Evolutionary conservation across 495 filamentous ascomycete species (phyloP), one percentile per base, ranked within the genome.

Genomic region (Penicillium lividum): DNA sequence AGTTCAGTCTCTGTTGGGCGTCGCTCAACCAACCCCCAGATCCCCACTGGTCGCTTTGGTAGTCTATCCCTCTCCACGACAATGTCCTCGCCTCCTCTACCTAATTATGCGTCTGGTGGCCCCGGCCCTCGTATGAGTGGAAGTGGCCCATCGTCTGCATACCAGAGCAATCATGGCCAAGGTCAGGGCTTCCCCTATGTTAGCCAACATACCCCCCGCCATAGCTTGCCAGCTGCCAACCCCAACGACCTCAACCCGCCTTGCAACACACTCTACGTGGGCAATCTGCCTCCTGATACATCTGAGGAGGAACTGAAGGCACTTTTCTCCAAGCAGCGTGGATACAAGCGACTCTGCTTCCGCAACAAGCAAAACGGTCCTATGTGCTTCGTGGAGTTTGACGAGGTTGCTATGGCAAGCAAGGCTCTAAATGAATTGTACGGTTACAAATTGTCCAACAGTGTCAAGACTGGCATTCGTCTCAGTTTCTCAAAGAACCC

Each of bases 351-450:
- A 38, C 86, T 98, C 5, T 97, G 92, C 66, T 96, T 97, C 77
- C 85, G 95, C n/a, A 96, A 93, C 51, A 98, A 98, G 74, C 89
- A 93, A 61, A 96, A 98, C 66, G 95, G 95, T 0, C 94, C 95
- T 11, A 98, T 98, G 95, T 98, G 94, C 67, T 98, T 98, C 66
- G 94, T 98, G 42, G 95, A 98, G 71, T 98, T 98, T 68, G 94
- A 98, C 64, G 93, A 98, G 68, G 85, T 97, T 43, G 88, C 89
- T 25, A 94, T 92, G 68, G 94, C 94, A 7, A 97, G 94, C 55
- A 96, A 95, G 69, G 89, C 93, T 0, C 80, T 98, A 8, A 90
- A 93, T 63, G 92, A 97, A 56, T 80, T 98, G 16, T 98, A 98
- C 62, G 94, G 94, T 0, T 86, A 89, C 53, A 85, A 84, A 25